Conservation (phyloP, 441 rosid genomes). For the Pelargonium cotyledonis region DNA sequence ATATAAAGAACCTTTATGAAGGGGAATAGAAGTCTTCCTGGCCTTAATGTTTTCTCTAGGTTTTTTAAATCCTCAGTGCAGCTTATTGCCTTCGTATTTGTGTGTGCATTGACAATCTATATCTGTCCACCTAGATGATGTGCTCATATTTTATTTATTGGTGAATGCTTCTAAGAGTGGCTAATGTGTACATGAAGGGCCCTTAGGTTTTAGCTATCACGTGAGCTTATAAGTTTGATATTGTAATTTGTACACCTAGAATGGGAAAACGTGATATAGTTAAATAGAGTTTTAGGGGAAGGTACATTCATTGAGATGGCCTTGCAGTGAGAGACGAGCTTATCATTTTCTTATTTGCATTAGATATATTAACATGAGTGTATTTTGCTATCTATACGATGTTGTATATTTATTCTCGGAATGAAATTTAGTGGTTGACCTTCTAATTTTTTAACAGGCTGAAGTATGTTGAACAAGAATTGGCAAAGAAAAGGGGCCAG, state of each 20-base stretch:
- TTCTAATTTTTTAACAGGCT: constrained; percentile 35
- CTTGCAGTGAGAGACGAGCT: background rate
- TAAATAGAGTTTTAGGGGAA: background rate
- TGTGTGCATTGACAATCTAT: too few relatives aligned
- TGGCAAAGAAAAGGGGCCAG: constrained; percentile 76
- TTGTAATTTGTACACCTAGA: background rate
- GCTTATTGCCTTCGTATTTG: too few relatives aligned
- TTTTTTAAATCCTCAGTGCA: too few relatives aligned
- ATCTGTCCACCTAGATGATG: too few relatives aligned
- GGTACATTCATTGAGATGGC: background rate
- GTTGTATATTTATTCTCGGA: too few relatives aligned
- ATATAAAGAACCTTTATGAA: too few relatives aligned
- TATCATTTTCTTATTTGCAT: background rate
- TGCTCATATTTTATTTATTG: too few relatives aligned
- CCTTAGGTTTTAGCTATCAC: background rate
- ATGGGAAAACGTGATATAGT: background rate
- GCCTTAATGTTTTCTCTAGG: too few relatives aligned
- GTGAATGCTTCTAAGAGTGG: background rate
- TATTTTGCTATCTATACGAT: too few relatives aligned
- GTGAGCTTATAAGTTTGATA: background rate
- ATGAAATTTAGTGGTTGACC: too few relatives aligned
- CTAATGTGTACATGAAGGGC: background rate
- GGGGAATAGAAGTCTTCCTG: too few relatives aligned
- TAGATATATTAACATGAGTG: too few relatives aligned
- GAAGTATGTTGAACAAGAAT: constrained; percentile 71